Base-by-base conservation (phyloP, 2,329 filamentous ascomycete genomes). In the Elsinoe ampelina region DNA sequence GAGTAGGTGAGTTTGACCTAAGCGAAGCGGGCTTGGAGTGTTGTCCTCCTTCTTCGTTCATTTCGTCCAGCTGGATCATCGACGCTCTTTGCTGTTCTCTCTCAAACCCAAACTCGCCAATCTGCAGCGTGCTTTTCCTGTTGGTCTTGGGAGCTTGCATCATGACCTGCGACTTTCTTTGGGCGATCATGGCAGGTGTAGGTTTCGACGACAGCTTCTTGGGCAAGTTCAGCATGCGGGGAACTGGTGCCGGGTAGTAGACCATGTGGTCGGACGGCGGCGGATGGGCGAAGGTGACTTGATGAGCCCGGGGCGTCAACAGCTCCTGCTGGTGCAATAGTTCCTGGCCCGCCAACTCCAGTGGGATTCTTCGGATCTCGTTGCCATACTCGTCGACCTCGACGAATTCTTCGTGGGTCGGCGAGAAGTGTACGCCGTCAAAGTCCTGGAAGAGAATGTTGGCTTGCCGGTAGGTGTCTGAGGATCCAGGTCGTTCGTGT, bases 211-310 rank as follows among this genome's bases (percentile, higher is more conserved):
- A 95, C 52, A 97, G 74, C 64, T 89, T 87, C 43, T 90, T 89
- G 0, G 93, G 93, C 11, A 98, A 75, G 64, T 95, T 97, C 58
- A 98, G 79, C 84, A 95, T 91, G 60, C 87, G 85, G 2, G 93
- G 93, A 2, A 98, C 93, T 1, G 89, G 91, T 2, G 93, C 93
- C 12, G 93, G 93, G 69, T 98, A 98, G 71, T 86, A 97, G 8
- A 95, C 82, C 88, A 97, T 95, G 63, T 84, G 77, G 62, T 92
- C 83, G 3, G 83, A 85, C 1, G 85, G 85, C 22, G 78, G 75
- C 1, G 82, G 81, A 34, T 62, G 63, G 65, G 81, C 72, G 67
- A 83, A 85, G 1, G 82, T 82, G 60, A 80, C 77, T 10, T 81
- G 74, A 54, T 73, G 69, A 39, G 61, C 62, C 15, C n/a, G 67